A percentile compares a stretch with the other conserved stretches of the same genome.
Evolutionary conservation across 2,329 filamentous ascomycete genomes (phyloP).

Genomic region (Raffaelea deltoideospora): DNA sequence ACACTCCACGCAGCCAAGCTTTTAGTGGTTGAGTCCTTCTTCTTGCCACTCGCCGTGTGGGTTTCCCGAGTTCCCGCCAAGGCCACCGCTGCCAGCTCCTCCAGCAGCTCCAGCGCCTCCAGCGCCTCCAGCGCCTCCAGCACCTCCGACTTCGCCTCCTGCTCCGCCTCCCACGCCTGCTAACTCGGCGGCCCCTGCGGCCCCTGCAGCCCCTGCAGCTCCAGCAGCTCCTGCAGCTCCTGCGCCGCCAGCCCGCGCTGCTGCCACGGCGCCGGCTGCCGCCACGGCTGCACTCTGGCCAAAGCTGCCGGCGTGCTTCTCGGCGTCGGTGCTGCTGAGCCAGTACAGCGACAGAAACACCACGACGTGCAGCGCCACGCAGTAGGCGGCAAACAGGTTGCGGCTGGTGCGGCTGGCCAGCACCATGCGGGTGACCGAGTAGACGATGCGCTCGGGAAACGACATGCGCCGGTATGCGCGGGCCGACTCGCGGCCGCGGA

Average conservation of each 20-base stretch:
- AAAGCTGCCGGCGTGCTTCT: conserved; percentile 42
- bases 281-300: conserved; percentile 31
- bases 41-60: conserved; percentile 45
- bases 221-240: conserved; percentile 16
- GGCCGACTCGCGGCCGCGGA: conserved; percentile 82
- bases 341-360: conserved; percentile 80
- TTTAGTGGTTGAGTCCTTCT: conserved; percentile 38
- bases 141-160: conserved; percentile 15
- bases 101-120: conserved; percentile 17
- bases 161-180: conserved; percentile 19
- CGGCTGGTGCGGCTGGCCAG: conserved; percentile 79
- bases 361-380: conserved; percentile 72
- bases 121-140: conserved; percentile 14
- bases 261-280: conserved; percentile 21
- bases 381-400: conserved; percentile 88
- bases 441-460: conserved; percentile 76
- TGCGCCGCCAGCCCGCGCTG: conserved; percentile 18
- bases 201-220: conserved; percentile 16
- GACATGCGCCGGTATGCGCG: conserved; percentile 89
- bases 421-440: conserved; percentile 81
- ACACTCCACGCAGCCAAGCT: no score
- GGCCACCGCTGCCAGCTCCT: no score
- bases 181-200: conserved; percentile 14
- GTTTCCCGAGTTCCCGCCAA: no score
- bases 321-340: conserved; percentile 55